Evolutionary conservation across 441 rosid species (phyloP), one percentile per base, ranked within the genome.

Genomic region (Heliophila coronopifolia): DNA sequence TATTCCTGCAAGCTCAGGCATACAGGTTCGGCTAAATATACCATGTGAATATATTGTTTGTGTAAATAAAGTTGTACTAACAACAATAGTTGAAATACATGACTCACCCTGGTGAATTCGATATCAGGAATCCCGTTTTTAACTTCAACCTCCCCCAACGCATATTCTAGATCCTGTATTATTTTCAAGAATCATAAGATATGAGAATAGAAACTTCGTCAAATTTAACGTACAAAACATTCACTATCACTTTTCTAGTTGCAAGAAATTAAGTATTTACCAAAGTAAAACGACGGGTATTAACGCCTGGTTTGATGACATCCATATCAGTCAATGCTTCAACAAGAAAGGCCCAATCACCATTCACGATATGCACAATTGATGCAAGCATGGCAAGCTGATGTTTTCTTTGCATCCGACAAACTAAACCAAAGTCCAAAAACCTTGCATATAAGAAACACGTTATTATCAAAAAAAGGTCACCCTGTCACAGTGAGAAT

Each of bases 351-450:
- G 72, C 67, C 98, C 96, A 90, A 61, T 86, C 94, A 51, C 88
- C 96, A 68, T 86, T 86, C 53, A 86, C 98, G 44, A 90, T 90
- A 73, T 90, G 90, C 40, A 90, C 87, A 32, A 86, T 80, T 22
- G 98, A 79, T 51, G 98, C 87, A 22, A 86, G 92, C 98, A 90
- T 90, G 31, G 94, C 96, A 67, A 65, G 80, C 60, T 75, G 89
- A 75, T 90, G 98, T 66, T 78, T 86, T 73, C 69, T 90, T 74
- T 90, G 75, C 98, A 90, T 90, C 44, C 76, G 87, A 72, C 98
- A 86, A 54, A 90, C 72, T 75, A 90, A 76, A 58, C 96, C 98
- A 55, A 90, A 90, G 76, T 90, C 98, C 76, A 90, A 65, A 74
- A 86, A 90, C 64, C 98, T 90, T 75, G 63, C 53, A 42, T 10